Conservation (phyloP, 2,329 filamentous ascomycete genomes). For the Exophiala phaeomuriformis region DNA sequence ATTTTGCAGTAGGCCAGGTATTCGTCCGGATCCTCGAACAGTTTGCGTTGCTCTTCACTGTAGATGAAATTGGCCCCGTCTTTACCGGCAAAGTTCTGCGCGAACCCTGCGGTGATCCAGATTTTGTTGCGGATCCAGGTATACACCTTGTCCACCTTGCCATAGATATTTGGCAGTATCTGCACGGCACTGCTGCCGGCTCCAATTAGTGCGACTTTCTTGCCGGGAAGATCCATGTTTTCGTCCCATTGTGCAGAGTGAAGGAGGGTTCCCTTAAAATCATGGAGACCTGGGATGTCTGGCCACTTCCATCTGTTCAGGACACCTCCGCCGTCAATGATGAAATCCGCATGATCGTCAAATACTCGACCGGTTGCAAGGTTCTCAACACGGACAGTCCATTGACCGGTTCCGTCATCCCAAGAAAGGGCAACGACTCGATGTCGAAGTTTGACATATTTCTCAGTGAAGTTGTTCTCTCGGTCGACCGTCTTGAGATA, state of each 20-base stretch:
- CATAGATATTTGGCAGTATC: constrained; percentile 35
- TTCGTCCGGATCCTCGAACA: constrained; percentile 13
- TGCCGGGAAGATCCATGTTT: constrained; percentile 26
- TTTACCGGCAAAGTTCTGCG: constrained; percentile 24
- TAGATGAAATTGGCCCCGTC: constrained; percentile 23
- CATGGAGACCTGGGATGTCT: constrained; percentile 31
- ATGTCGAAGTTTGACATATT: constrained; percentile 28
- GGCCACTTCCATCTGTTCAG: constrained; percentile 34
- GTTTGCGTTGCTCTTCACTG: constrained; percentile 23
- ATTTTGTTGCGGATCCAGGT: constrained; percentile 31
- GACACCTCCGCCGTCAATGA: constrained; percentile 28
- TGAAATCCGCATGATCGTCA: constrained; percentile 27
- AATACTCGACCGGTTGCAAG: constrained; percentile 19
- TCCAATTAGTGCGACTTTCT: constrained; percentile 27
- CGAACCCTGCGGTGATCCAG: constrained; percentile 28
- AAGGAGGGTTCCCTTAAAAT: constrained; percentile 32
- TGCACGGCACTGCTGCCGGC: constrained; percentile 27
- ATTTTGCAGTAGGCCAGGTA: constrained; percentile 22
- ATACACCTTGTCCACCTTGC: constrained; percentile 30
- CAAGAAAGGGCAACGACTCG: constrained; percentile 29
- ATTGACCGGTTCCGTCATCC: constrained; percentile 28
- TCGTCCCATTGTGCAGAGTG: constrained; percentile 32
- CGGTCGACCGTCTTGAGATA: constrained; percentile 28
- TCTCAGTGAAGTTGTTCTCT: constrained; percentile 26
- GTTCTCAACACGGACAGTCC: constrained; percentile 27